Evolutionary conservation across 305 asterid species (phyloP).

Genomic region (Euphrasia arctica): DNA sequence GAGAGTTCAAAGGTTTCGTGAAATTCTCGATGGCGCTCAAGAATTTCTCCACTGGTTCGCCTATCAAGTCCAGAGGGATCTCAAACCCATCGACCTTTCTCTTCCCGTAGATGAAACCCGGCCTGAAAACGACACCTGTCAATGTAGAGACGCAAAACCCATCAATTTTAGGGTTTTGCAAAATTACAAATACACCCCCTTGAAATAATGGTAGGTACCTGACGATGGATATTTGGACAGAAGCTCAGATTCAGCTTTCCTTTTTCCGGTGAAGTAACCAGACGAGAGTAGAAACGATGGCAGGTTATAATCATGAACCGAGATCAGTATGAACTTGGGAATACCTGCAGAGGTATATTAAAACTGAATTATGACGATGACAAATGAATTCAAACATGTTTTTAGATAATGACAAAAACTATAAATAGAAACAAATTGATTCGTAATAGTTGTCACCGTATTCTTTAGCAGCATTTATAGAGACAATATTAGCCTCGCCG

Average conservation of each 20-base stretch:
- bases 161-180: neutral
- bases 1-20: constrained; percentile 70
- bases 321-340: constrained; percentile 85
- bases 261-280: constrained; percentile 89
- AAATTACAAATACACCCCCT: neutral
- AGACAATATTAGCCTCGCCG: constrained; percentile 91
- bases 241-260: constrained; percentile 98
- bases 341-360: constrained; percentile 54
- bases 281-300: constrained; percentile 74
- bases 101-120: constrained; percentile 90
- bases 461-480: constrained; percentile 91
- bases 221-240: constrained; percentile 78
- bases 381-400: too few relatives aligned
- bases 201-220: constrained; percentile 37
- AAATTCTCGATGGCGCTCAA: constrained; percentile 56
- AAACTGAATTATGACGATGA: neutral
- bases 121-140: constrained; percentile 88
- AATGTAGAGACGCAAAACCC: constrained; percentile 20
- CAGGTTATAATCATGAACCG: constrained; percentile 94
- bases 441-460: constrained; percentile 56
- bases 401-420: too few relatives aligned
- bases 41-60: constrained; percentile 75
- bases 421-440: too few relatives aligned
- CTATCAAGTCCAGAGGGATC: constrained; percentile 86
- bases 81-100: constrained; percentile 78